These are phyloP conservation scores for Curvularia lunata DNA, from an alignment of 2,329 filamentous ascomycete species.

Conservation along the genomic window DNA sequence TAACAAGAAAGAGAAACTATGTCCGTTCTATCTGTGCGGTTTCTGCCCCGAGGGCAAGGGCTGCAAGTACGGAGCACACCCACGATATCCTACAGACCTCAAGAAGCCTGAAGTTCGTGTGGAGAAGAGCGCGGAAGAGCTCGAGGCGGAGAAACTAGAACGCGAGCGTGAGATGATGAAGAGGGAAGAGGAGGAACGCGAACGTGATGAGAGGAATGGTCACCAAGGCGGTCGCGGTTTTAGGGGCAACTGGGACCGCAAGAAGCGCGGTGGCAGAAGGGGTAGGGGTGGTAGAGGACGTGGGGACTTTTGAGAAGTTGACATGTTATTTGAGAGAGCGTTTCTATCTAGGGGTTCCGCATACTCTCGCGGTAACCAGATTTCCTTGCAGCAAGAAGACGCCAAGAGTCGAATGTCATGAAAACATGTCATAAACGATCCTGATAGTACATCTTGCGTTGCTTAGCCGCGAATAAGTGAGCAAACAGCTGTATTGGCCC, in stretches of 20 bases:
- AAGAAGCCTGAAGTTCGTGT: conserved; percentile 65
- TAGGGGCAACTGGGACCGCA: conserved; percentile 45
- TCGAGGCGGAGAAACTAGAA: conserved; percentile 63
- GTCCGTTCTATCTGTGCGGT: conserved; percentile 85
- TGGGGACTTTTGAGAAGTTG: conserved; percentile 21
- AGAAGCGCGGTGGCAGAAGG: conserved; percentile 38
- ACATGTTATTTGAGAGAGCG: background rate
- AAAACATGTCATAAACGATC: background rate
- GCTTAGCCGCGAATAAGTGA: background rate
- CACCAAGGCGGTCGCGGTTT: conserved; percentile 40
- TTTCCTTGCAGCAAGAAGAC: background rate
- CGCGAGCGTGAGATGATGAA: conserved; percentile 56
- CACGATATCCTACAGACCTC: conserved; percentile 76
- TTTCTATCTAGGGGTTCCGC: background rate
- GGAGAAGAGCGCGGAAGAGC: conserved; percentile 75
- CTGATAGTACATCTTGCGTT: background rate
- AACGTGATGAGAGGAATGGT: conserved; percentile 45
- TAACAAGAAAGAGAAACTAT: conserved; percentile 75
- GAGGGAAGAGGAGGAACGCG: conserved; percentile 51
- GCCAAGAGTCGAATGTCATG: background rate
- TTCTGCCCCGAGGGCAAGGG: conserved; percentile 86
- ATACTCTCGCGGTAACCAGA: background rate
- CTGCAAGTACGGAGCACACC: conserved; percentile 83
- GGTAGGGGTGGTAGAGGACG: conserved; percentile 33
- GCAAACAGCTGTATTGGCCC: background rate